phyloP scores from a whole-genome alignment of 2,329 filamentous ascomycete genomes.

The Trichophyton mentagrophytes region DNA sequence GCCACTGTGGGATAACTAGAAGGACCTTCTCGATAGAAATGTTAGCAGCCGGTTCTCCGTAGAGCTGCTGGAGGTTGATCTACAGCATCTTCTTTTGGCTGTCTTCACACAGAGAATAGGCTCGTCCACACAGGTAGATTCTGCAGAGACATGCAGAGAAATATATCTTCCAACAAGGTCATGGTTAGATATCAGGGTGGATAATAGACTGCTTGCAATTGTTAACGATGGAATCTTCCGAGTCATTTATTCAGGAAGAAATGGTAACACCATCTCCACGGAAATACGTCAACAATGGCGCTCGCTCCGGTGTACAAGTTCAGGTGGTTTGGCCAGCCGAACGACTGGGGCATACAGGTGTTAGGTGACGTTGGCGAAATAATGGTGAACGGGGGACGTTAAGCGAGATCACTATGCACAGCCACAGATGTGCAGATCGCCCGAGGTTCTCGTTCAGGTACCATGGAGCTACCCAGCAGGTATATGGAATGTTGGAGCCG shows the following conservation, averaged over 20 bases:
- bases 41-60: conserved; percentile 15
- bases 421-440: conserved; percentile 20
- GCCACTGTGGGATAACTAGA: conserved; percentile 21
- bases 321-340: conserved; percentile 23
- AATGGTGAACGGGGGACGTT: conserved; percentile 23
- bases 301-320: conserved; percentile 25
- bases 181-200: conserved; percentile 4
- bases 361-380: conserved; percentile 28
- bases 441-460: conserved; percentile 20
- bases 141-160: background rate
- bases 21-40: conserved; percentile 22
- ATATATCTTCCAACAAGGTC: background rate
- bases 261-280: conserved; percentile 4
- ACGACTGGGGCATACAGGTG: conserved; percentile 14
- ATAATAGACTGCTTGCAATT: conserved; percentile 6
- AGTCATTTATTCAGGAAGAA: conserved; percentile 5
- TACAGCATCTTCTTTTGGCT: conserved; percentile 6
- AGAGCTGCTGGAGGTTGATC: conserved; percentile 5
- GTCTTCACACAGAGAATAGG: conserved; percentile 6
- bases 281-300: conserved; percentile 5
- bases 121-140: conserved; percentile 7
- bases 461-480: conserved; percentile 19
- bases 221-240: conserved; percentile 4
- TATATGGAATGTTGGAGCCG: conserved; percentile 22
- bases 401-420: conserved; percentile 32